These are phyloP conservation scores for Calonectria hawksworthii DNA, from an alignment of 2,329 filamentous ascomycete genomes.

Conservation along the genomic window DNA sequence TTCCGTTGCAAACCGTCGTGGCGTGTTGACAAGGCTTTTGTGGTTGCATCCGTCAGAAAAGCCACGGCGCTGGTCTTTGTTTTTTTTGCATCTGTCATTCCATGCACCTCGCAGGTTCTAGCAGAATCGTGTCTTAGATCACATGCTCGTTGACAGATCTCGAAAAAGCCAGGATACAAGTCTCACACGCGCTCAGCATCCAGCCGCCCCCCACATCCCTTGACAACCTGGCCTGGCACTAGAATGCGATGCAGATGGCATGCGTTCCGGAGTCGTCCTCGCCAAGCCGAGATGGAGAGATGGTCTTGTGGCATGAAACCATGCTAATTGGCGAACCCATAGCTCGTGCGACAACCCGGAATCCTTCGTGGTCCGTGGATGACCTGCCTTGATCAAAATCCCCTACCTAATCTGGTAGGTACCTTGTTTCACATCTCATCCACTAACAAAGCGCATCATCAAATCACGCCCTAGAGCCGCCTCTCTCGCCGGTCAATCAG, in stretches of 20 bases:
- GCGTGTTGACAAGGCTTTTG: too few relatives aligned
- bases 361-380: conserved; percentile 13
- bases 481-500: background rate
- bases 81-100: background rate
- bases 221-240: background rate
- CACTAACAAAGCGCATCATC: background rate
- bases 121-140: background rate
- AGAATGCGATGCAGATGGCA: background rate
- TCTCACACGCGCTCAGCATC: background rate
- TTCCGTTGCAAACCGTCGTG: background rate
- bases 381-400: background rate
- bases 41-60: background rate
- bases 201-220: background rate
- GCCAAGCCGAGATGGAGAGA: background rate
- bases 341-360: conserved; percentile 4
- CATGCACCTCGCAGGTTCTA: background rate
- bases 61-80: background rate
- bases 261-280: background rate
- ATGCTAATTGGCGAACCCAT: background rate
- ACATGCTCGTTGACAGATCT: background rate
- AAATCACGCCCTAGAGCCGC: conserved; percentile 11
- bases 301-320: background rate
- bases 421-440: conserved; percentile 25
- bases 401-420: background rate
- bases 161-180: background rate